Evolutionary conservation across 495 filamentous ascomycete species (phyloP), one percentile per base, ranked within the genome.

Genomic region (Hypoxylon fragiforme): DNA sequence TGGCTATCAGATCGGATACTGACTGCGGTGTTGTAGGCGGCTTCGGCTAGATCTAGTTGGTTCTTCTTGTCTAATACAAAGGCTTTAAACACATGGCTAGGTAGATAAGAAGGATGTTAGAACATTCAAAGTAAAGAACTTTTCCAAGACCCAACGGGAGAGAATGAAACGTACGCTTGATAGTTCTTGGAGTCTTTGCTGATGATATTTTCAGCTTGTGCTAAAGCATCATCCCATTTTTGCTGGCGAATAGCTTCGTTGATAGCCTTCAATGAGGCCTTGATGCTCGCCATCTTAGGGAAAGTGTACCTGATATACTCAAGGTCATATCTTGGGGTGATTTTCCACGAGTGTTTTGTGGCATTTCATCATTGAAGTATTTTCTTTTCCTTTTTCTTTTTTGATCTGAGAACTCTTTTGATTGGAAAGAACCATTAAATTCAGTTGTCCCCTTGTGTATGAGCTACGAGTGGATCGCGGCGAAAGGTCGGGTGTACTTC

Each of bases 241-340:
- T 88, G 81, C 26, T 85, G 80, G 66, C 92, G 88, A 50, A 96
- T 75, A 44, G 88, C 86, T 39, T 84, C 78, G 64, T 87, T 88
- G 48, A 91, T 88, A 47, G 88, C 85, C 71, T 95, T 97, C 49
- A 97, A 77, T 56, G 85, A 79, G 47, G 87, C 79, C 73, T 96
- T 98, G 68, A 75, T 77, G 63, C 55, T 70, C 42, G 77, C 75
- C 77, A 81, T 81, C 47, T 37, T 67, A 67, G 62, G 7, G 40
- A 37, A 15, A 30, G 21, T 40, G 32, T 28, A 43, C 5, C 30
- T 8, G 54, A 15, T 24, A 43, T 54, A 21, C 26, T 38, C 16
- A 28, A 13, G 45, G 22, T 53, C 53, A 63, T 53, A 22, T 54
- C 54, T 58, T 54, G 60, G 30, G 19, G 41, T 19, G 40, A n/a